Evolutionary conservation across 2,329 filamentous ascomycete species (phyloP).

Genomic region (Chrysosporium keratinophilum): DNA sequence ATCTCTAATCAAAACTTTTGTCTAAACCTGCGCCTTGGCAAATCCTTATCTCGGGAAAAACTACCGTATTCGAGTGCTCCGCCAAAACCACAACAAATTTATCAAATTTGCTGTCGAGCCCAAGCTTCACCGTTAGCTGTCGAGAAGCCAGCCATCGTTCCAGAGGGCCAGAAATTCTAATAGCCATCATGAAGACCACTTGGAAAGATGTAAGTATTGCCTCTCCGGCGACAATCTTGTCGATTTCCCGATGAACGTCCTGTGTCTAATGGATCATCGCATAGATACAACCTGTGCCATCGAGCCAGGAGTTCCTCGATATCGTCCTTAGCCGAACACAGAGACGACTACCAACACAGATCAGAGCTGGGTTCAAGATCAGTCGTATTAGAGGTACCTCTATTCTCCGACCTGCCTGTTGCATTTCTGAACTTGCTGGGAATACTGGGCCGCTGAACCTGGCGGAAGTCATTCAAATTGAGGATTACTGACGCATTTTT

Average conservation of each 20-base stretch:
- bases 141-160: neutral
- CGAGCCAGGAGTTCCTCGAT: conserved; percentile 90
- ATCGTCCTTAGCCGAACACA: conserved; percentile 92
- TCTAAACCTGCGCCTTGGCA: conserved; percentile 11
- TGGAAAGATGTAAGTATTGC: conserved; percentile 44
- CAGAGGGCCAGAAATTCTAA: neutral
- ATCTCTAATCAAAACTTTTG: neutral
- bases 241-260: conserved; percentile 24
- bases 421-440: neutral
- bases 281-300: conserved; percentile 76
- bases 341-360: conserved; percentile 86
- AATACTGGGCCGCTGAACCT: neutral
- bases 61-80: conserved; percentile 14
- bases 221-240: conserved; percentile 22
- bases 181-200: conserved; percentile 46
- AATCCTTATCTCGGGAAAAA: conserved; percentile 19
- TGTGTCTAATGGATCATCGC: conserved; percentile 22
- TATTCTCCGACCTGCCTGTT: neutral
- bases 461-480: neutral
- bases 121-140: too few relatives aligned
- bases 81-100: conserved; percentile 13
- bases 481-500: conserved; percentile 20
- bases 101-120: conserved; percentile 6
- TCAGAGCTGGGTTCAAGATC: conserved; percentile 92
- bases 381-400: conserved; percentile 63